Evolutionary conservation across 2,329 filamentous ascomycete genomes (phyloP).

Genomic region (Samsoniella hepiali): DNA sequence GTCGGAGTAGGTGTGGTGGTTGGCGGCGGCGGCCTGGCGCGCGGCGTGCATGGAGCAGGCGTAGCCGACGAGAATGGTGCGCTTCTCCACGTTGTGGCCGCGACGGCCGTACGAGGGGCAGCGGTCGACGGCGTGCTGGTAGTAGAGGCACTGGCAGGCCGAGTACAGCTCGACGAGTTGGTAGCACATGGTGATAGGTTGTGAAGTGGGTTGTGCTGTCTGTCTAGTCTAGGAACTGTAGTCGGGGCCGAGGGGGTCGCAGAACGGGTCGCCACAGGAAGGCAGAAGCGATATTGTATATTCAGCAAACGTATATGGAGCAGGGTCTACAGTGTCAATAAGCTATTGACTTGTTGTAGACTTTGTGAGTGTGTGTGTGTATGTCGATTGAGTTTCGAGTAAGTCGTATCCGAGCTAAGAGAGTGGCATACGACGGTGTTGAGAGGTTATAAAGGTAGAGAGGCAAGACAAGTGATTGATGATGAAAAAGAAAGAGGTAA

Average conservation of each 20-base stretch:
- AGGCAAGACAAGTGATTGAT: not conserved
- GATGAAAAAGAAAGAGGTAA: too few relatives aligned
- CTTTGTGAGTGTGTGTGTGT: not conserved
- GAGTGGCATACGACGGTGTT: not conserved
- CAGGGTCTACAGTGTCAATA: not conserved
- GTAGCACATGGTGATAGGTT: conserved; percentile 67
- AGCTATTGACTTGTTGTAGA: not conserved
- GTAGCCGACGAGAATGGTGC: conserved; percentile 79
- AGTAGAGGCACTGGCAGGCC: conserved; percentile 83
- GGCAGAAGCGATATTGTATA: not conserved
- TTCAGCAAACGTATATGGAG: not conserved
- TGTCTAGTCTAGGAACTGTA: not conserved
- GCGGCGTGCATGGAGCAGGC: conserved; percentile 59
- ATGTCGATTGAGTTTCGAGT: not conserved
- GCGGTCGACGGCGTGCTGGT: conserved; percentile 80
- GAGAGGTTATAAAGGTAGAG: not conserved
- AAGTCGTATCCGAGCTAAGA: not conserved
- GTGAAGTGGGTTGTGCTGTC: not conserved
- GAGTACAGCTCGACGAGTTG: conserved; percentile 83
- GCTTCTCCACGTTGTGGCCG: conserved; percentile 68
- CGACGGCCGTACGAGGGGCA: conserved; percentile 72
- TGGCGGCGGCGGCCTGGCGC: conserved; percentile 38
- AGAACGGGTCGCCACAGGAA: not conserved
- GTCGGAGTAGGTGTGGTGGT: conserved; percentile 47
- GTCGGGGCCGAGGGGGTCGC: not conserved